phyloP scores from a whole-genome alignment of 2,329 filamentous ascomycete genomes.

The Chaetomium olivaceum region DNA sequence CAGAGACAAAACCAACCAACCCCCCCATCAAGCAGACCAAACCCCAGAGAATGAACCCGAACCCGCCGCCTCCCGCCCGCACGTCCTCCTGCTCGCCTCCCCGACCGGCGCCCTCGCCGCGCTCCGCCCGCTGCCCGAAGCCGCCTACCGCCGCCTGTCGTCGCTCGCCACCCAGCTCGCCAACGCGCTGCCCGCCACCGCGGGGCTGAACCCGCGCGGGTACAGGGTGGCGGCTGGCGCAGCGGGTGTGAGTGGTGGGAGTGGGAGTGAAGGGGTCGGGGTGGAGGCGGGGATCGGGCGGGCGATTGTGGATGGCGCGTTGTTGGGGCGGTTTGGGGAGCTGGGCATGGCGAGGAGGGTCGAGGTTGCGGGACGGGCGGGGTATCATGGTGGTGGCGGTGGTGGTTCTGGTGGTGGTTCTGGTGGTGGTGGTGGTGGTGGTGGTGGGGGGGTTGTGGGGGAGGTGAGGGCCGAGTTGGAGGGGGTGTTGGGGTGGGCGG shows the following conservation, averaged over 20 bases:
- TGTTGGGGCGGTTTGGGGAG: constrained; percentile 75
- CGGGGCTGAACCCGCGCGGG: constrained; percentile 79
- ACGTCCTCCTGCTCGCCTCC: constrained; percentile 67
- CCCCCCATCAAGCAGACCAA: background rate
- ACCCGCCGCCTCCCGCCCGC: constrained; percentile 30
- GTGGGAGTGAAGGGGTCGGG: constrained; percentile 40
- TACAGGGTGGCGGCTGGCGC: constrained; percentile 61
- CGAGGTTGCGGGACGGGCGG: constrained; percentile 75
- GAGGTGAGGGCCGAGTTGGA: constrained; percentile 71
- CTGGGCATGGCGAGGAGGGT: constrained; percentile 68
- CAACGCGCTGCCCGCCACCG: constrained; percentile 72
- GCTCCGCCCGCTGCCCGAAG: constrained; percentile 75
- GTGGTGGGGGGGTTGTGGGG: constrained; percentile 62
- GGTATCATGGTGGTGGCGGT: constrained; percentile 56
- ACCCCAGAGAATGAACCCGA: background rate
- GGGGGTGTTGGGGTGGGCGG: constrained; percentile 61
- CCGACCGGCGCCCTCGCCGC: constrained; percentile 75
- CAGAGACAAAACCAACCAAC: background rate
- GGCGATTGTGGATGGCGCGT: constrained; percentile 74
- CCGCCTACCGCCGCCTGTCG: constrained; percentile 78
- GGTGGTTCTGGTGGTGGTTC: constrained; percentile 58
- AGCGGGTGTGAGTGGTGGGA: constrained; percentile 37
- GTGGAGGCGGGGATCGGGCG: constrained; percentile 62
- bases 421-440: constrained; percentile 57
- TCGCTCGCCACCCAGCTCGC: constrained; percentile 79